A percentile compares a stretch with the other conserved stretches of the same genome.
These are phyloP conservation scores for Aureobasidium sp. DNA, from an alignment of 2,329 filamentous ascomycete species.

Conservation along the genomic window DNA sequence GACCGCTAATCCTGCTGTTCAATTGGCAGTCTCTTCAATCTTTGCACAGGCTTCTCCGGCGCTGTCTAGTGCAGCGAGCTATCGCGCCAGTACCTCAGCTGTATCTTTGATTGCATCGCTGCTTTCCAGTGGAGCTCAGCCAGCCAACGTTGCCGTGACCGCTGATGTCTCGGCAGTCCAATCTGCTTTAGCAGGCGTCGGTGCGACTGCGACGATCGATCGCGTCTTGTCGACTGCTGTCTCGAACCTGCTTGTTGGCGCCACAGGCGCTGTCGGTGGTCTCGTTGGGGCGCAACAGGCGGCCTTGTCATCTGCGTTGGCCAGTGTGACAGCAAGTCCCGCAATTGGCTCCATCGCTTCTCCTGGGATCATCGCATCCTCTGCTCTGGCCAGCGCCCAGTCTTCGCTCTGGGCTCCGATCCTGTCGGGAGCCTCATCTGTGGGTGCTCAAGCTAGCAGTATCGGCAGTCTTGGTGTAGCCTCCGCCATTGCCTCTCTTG, in stretches of 20 bases:
- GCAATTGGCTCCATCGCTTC: not conserved
- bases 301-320: not conserved
- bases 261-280: not conserved
- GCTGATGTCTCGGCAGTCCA: not conserved
- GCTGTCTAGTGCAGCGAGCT: not conserved
- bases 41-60: not conserved
- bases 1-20: not conserved
- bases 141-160: not conserved
- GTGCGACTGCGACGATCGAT: not conserved
- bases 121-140: not conserved
- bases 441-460: not conserved
- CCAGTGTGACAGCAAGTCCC: not conserved
- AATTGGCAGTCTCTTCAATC: not conserved
- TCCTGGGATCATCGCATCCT: not conserved
- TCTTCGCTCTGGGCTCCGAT: not conserved
- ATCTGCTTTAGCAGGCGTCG: not conserved
- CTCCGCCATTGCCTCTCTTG: not conserved
- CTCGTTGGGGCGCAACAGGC: not conserved
- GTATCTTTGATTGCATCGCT: not conserved
- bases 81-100: not conserved
- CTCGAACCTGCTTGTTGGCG: not conserved
- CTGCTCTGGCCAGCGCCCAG: not conserved
- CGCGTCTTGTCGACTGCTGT: not conserved
- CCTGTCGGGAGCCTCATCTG: not conserved
- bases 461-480: not conserved